Evolutionary conservation across 768 basidiomycete genomes (phyloP).

Genomic region (Russula brevipes): DNA sequence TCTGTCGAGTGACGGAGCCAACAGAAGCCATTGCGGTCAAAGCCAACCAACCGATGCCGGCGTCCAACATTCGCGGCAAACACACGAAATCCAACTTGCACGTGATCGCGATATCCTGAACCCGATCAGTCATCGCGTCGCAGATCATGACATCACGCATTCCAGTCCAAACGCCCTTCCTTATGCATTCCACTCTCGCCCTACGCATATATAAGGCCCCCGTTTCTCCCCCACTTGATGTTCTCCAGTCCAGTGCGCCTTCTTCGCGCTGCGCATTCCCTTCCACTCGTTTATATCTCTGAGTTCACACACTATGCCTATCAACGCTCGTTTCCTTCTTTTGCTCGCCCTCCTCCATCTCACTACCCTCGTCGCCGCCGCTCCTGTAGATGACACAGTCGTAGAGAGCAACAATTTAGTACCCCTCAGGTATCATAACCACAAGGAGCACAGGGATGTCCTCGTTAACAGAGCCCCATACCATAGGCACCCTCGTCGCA

Average conservation of each 20-base stretch:
- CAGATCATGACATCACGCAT: constrained; percentile 5
- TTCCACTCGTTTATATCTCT: constrained; percentile 13
- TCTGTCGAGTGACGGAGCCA: constrained; percentile 55
- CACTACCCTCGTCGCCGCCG: constrained; percentile 3
- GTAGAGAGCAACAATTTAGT: not conserved
- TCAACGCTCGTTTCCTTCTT: constrained; percentile 20
- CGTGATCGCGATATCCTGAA: constrained; percentile 6
- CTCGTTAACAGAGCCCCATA: not conserved
- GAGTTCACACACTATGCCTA: constrained; percentile 6
- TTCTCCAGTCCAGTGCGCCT: not conserved
- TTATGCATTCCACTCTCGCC: not conserved
- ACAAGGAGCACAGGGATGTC: not conserved
- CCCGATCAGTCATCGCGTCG: not conserved
- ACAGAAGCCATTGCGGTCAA: constrained; percentile 40
- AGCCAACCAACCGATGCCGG: not conserved
- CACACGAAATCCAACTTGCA: constrained; percentile 4
- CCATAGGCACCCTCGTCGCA: not conserved
- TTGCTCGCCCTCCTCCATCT: constrained; percentile 19
- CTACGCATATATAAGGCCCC: constrained; percentile 3
- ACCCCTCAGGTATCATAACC: constrained; percentile 4
- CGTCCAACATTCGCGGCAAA: not conserved
- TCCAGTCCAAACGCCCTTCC: too few relatives aligned
- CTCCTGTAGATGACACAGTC: constrained; percentile 11
- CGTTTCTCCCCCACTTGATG: not conserved
- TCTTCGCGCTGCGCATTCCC: not conserved